Percentiles rank a stretch among this genome's conserved stretches.
These are phyloP conservation scores for Ceratocystis ficicola DNA, from an alignment of 2,329 filamentous ascomycete species.

Conservation along the genomic window DNA sequence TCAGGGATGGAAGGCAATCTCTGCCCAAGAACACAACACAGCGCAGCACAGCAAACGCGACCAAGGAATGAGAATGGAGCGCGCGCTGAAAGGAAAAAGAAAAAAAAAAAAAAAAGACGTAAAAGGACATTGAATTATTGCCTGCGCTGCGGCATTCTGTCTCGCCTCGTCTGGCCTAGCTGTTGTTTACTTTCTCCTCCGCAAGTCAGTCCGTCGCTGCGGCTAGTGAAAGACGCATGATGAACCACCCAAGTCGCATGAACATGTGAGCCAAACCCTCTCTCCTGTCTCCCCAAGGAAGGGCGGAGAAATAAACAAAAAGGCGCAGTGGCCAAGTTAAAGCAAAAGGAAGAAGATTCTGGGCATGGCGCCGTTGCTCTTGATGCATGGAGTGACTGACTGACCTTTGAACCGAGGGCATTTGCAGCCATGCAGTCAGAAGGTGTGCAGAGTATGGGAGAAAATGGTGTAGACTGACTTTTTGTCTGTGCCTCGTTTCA, in stretches of 20 bases:
- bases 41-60: background rate
- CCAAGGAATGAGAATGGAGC: background rate
- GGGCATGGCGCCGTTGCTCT: background rate
- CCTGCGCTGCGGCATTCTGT: background rate
- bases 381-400: background rate
- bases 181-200: background rate
- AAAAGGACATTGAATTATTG: background rate
- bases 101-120: background rate
- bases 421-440: background rate
- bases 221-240: conserved; percentile 1
- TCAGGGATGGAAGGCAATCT: background rate
- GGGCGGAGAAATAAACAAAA: background rate
- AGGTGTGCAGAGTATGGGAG: no score
- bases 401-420: background rate
- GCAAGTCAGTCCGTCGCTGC: background rate
- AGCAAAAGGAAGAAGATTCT: background rate
- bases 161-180: background rate
- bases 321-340: background rate
- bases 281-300: no score
- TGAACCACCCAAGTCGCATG: background rate
- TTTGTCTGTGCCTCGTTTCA: conserved; percentile 6
- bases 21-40: background rate
- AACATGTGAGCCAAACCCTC: background rate
- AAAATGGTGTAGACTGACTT: no score
- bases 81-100: background rate